Base-by-base conservation (phyloP, 495 filamentous ascomycete species). In the Clavariopsis aquatica region DNA sequence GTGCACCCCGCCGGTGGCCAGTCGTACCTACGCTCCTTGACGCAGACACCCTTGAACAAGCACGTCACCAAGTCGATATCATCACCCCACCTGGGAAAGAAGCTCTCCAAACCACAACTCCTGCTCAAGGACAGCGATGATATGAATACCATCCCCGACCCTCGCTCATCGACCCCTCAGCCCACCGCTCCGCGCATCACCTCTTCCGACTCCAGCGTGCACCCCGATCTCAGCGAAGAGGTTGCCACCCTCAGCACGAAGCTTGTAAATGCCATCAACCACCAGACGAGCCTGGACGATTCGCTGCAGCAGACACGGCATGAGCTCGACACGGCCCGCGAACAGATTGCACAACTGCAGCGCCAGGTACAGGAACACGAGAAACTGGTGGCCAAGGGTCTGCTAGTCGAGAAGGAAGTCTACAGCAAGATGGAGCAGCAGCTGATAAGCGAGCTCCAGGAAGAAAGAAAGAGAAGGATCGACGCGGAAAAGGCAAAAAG, bases 221-320 rank as follows among this genome's bases (percentile, higher is more conserved):
- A 92, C 66, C 89, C 91, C 20, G 91, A 93, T 70, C 80, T 96
- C 49, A 91, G 88, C 73, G 84, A 87, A 57, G 94, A 98, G 75
- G 92, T 98, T 13, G 89, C 94, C 27, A 84, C 91, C 2, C 80
- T 98, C 23, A 97, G 91, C 75, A 93, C 92, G 51, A 98, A 98
- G 76, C 82, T 98, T 55, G 92, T 98, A 61, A 92, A 92, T 69
- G 93, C 94, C 55, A 97, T 98, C 76, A 98, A 98, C 73, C 90
- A 94, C 72, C 95, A 98, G 78, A 97, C 94, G 4, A 89, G 81
- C 28, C 80, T 98, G 27, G 94, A 98, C 71, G 94, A 98, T 71
- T 89, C 84, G 29, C 81, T 98, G 49, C 87, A 89, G 54, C 86
- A 82, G 24, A 90, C 93, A 24, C 84, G 90, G 19, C 87, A 93